phyloP scores from a whole-genome alignment of 1,284 basidiomycete genomes.

The Sanghuangporus baumii region DNA sequence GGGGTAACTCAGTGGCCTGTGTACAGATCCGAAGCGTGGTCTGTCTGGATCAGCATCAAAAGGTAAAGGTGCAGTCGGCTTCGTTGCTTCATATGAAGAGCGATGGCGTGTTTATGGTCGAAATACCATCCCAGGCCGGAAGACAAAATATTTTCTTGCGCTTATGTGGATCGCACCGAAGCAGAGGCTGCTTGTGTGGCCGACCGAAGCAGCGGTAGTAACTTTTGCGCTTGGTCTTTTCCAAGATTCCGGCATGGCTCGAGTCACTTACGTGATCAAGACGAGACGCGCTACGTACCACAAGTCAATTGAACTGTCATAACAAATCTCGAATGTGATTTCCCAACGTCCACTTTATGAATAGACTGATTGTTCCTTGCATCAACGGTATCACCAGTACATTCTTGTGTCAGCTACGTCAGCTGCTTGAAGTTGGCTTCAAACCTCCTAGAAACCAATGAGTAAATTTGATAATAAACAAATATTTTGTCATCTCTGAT shows the following conservation, averaged over 20 bases:
- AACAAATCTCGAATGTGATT: too few relatives aligned
- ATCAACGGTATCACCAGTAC: too few relatives aligned
- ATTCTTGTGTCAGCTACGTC: constrained; percentile 30
- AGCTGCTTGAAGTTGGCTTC: too few relatives aligned
- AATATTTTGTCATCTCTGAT: too few relatives aligned
- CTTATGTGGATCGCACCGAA: constrained; percentile 95
- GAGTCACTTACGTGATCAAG: constrained; percentile 36
- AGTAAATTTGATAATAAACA: too few relatives aligned
- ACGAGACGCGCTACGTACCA: constrained; percentile 40
- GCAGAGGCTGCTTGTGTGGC: constrained; percentile 89
- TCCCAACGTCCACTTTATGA: too few relatives aligned
- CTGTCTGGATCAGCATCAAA: constrained; percentile 27
- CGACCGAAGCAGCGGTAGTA: constrained; percentile 87
- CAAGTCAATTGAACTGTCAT: too few relatives aligned
- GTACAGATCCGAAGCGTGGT: constrained; percentile 60
- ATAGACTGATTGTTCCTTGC: too few relatives aligned
- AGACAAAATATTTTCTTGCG: constrained; percentile 73
- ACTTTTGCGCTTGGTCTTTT: constrained; percentile 45
- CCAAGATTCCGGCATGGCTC: constrained; percentile 78
- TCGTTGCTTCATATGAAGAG: constrained; percentile 39
- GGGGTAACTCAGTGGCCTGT: constrained; percentile 75
- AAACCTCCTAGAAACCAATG: too few relatives aligned
- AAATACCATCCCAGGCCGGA: constrained; percentile 77
- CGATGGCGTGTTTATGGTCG: constrained; percentile 75
- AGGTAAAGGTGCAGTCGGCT: background rate